Evolutionary conservation across 257 asterid species (phyloP), one percentile per base, ranked within the genome.

Genomic region (Solanum verrucosum): DNA sequence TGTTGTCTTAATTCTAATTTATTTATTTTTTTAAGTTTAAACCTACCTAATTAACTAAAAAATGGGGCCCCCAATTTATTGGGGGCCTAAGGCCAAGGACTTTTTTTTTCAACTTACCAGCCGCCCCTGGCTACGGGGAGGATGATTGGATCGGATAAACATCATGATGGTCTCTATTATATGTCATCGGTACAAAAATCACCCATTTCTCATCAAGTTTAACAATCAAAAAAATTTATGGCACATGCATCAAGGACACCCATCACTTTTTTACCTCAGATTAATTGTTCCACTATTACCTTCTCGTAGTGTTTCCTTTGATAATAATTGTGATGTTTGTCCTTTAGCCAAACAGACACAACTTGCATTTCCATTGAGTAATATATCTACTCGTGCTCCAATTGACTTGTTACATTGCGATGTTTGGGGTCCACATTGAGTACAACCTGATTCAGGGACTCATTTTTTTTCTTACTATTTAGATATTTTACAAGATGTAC

Each of bases 61-160:
- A n/a, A n/a, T n/a, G n/a, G n/a, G n/a, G n/a, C n/a, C n/a, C n/a
- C n/a, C n/a, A n/a, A n/a, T n/a, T n/a, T n/a, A n/a, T n/a, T n/a
- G n/a, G n/a, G n/a, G n/a, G n/a, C n/a, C n/a, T n/a, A n/a, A n/a
- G n/a, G n/a, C n/a, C n/a, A n/a, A n/a, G n/a, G n/a, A n/a, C n/a
- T n/a, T n/a, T n/a, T n/a, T n/a, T n/a, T n/a, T n/a, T n/a, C n/a
- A n/a, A n/a, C n/a, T n/a, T n/a, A n/a, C n/a, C n/a, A n/a, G n/a
- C n/a, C n/a, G n/a, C n/a, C n/a, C n/a, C n/a, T 34, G 81, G 81
- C 29, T 73, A 27, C 40, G 49, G 34, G 67, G 87, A 89, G 86
- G 77, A 86, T 77, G 87, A 89, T 89, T 88, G 87, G 84, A 60
- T 79, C 25, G 68, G 60, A 87, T 60, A 34, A 71, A n/a, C 14